Percentiles rank a stretch among this genome's conserved stretches.
phyloP scores from a whole-genome alignment of 305 asterid genomes.

The Withania somnifera region DNA sequence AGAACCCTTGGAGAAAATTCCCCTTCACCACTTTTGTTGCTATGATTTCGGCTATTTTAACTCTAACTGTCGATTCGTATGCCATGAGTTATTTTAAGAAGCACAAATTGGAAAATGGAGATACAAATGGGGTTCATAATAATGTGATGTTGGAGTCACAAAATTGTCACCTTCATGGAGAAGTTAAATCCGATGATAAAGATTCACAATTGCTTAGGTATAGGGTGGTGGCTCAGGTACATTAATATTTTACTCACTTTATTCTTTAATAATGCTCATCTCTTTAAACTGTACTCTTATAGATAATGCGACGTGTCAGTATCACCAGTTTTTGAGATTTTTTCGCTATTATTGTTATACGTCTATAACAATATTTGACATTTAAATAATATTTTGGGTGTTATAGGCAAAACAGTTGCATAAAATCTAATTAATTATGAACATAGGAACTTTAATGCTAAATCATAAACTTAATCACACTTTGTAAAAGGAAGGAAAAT shows the following conservation, averaged over 20 bases:
- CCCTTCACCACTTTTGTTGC: slow-evolving; percentile 33
- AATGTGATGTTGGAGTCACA: background rate
- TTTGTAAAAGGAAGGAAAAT: background rate
- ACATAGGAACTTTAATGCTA: background rate
- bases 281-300: no score
- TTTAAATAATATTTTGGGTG: background rate
- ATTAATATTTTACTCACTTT: background rate
- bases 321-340: background rate
- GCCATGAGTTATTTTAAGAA: slow-evolving; percentile 24
- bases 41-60: slow-evolving; percentile 26
- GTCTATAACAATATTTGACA: background rate
- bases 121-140: background rate
- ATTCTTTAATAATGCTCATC: no score
- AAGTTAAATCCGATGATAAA: background rate
- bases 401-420: background rate
- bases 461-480: background rate
- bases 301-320: background rate
- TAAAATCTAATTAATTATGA: background rate
- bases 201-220: slow-evolving; percentile 14
- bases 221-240: slow-evolving; percentile 19
- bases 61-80: slow-evolving; percentile 26
- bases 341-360: background rate
- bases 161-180: background rate
- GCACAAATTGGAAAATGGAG: background rate
- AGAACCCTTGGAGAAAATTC: slow-evolving; percentile 28